A percentile compares a stretch with the other conserved stretches of the same genome.
phyloP scores from a whole-genome alignment of 805 yeast species.

The Kluyveromyces wickerhamii region DNA sequence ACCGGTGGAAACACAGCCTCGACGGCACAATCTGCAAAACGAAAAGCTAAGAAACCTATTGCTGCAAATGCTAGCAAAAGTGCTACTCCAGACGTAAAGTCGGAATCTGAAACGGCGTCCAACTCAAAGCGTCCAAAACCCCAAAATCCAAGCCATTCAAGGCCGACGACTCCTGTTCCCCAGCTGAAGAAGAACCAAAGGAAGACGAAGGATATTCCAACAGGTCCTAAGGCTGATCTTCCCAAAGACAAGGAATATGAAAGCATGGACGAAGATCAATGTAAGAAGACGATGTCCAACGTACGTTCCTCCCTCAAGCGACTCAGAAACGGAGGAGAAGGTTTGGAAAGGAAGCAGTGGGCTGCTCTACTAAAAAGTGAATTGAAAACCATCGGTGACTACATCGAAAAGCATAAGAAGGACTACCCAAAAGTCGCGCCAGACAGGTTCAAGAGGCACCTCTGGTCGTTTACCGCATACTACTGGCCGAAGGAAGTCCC shows the following conservation, averaged over 20 bases:
- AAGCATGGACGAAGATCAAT: constrained; percentile 68
- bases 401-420: constrained; percentile 40
- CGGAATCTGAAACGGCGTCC: constrained; percentile 10
- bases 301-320: constrained; percentile 59
- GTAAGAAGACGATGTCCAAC: constrained; percentile 55
- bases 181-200: constrained; percentile 1
- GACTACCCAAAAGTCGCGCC: constrained; percentile 25
- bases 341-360: constrained; percentile 71
- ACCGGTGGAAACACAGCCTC: constrained; percentile 11
- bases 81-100: constrained; percentile 12
- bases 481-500: constrained; percentile 89
- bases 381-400: constrained; percentile 64
- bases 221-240: constrained; percentile 1
- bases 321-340: constrained; percentile 63
- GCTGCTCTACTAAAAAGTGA: constrained; percentile 62
- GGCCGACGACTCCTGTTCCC: constrained; percentile 6
- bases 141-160: constrained; percentile 10
- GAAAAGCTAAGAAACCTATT: constrained; percentile 23
- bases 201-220: constrained; percentile 7
- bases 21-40: constrained; percentile 23
- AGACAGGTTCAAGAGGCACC: constrained; percentile 46
- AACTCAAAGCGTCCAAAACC: constrained; percentile 18
- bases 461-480: constrained; percentile 77
- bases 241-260: constrained; percentile 48
- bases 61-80: constrained; percentile 21